Percentiles rank a stretch among this genome's conserved stretches.
phyloP scores from a whole-genome alignment of 257 asterid species.

The Solanum tacnaense region DNA sequence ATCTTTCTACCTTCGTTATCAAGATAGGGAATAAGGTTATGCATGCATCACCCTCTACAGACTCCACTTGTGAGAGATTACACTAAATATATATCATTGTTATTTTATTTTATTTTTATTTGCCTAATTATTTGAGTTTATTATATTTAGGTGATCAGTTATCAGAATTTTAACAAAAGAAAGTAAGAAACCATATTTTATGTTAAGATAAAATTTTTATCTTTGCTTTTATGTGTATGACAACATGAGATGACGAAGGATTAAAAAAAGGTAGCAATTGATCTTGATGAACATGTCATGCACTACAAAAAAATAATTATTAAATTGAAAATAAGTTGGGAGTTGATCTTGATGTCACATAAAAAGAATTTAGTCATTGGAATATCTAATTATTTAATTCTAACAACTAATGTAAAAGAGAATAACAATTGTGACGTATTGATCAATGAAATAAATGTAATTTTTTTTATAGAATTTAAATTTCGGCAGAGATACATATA shows the following conservation, averaged over 20 bases:
- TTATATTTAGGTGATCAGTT: not conserved
- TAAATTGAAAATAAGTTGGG: not conserved
- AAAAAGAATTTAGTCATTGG: not conserved
- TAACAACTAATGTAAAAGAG: no score
- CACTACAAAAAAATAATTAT: not conserved
- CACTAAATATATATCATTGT: not conserved
- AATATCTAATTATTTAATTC: not conserved
- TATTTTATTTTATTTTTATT: not conserved
- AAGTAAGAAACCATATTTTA: slow-evolving; percentile 5
- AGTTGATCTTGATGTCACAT: not conserved
- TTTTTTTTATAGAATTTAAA: not conserved
- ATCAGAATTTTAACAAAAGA: slow-evolving; percentile 13
- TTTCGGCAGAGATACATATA: not conserved
- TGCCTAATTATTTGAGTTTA: not conserved
- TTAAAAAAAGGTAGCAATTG: not conserved
- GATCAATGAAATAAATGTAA: not conserved
- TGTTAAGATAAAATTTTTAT: not conserved
- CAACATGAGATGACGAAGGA: slow-evolving; percentile 10
- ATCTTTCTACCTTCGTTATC: no score
- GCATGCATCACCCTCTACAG: not conserved
- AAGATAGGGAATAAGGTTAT: not conserved
- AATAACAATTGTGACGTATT: not conserved
- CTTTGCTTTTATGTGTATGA: slow-evolving; percentile 3
- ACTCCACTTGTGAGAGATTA: fast-evolving
- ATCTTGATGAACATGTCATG: slow-evolving; percentile 1